Evolutionary conservation across 1,284 basidiomycete species (phyloP), one percentile per base, ranked within the genome.

Genomic region (Amylostereum areolatum): DNA sequence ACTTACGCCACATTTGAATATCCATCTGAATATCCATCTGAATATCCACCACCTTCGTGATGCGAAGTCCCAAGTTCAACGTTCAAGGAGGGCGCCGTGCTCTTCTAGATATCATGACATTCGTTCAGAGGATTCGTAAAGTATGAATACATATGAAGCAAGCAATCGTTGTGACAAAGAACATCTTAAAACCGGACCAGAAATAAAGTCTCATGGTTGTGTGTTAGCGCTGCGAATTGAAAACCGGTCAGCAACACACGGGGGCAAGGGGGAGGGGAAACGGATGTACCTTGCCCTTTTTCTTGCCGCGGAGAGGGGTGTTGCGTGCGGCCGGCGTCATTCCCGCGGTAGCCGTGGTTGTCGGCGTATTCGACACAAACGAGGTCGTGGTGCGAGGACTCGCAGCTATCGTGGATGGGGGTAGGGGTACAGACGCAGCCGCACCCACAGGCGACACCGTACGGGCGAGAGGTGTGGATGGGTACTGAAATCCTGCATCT

Each of bases 401-500:
- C 27, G 45, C 49, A 5, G 31, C 49, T 27, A 52, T 48, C 9
- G 46, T 51, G 8, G 52, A 55, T 40, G 60, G 51, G 3, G 60
- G 59, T 27, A 59, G 52, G 9, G 61, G 53, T 8, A 55, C 48
- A 4, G 52, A 32, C 12, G 55, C 50, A 0, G 61, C 54, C 29
- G 44, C 36, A 18, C 27, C 30, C 4, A 18, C 18, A 18, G 45
- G 35, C 25, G 47, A 43, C 27, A 41, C 27, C 10, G n/a, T 35
- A 11, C 47, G 47, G 30, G 46, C 25, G 3, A 50, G 52, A 2
- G 63, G 62, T 3, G 59, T 61, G 5, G 57, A 51, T 6, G 63
- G 62, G 10, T 65, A 65, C 27, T 46, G 39, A 24, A 60, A 36
- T 5, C 55, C 56, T 7, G 50, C n/a, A 1, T 57, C 50, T 2